Evolutionary conservation across 2,329 filamentous ascomycete genomes (phyloP).

Genomic region (Cercospora beticola): DNA sequence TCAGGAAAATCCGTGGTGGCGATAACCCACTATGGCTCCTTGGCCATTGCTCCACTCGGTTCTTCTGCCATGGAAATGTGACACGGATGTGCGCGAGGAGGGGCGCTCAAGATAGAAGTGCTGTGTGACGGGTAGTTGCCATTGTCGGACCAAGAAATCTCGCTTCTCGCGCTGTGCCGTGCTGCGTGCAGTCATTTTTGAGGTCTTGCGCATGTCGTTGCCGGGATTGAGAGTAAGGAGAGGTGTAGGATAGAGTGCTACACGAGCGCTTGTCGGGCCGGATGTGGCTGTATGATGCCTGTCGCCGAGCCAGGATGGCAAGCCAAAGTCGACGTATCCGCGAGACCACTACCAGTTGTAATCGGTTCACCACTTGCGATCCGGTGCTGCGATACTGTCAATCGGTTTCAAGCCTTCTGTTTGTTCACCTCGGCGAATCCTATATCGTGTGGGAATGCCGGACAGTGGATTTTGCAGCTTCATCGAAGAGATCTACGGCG

Average conservation of each 20-base stretch:
- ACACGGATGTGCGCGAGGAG: constrained; percentile 14
- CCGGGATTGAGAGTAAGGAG: constrained; percentile 15
- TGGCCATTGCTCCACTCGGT: constrained; percentile 4
- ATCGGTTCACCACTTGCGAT: background rate
- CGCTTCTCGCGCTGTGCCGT: constrained; percentile 4
- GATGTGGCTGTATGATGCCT: background rate
- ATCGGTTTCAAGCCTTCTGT: background rate
- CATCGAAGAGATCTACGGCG: background rate
- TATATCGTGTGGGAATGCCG: too few relatives aligned
- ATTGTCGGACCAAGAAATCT: constrained; percentile 8
- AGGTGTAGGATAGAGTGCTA: constrained; percentile 3
- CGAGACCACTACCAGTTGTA: background rate
- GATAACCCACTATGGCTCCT: background rate
- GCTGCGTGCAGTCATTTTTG: constrained; percentile 11
- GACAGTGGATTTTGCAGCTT: background rate
- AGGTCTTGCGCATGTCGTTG: background rate
- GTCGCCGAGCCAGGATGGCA: background rate
- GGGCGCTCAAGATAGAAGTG: constrained; percentile 15
- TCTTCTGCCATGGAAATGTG: constrained; percentile 3
- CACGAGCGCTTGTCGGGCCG: constrained; percentile 8
- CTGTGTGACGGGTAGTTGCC: constrained; percentile 11
- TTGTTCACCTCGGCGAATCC: background rate
- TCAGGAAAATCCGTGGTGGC: constrained; percentile 14
- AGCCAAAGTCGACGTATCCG: background rate
- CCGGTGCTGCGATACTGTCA: background rate